Base-by-base conservation (phyloP, 208 protist species). In the Crithidia acanthocephali region DNA sequence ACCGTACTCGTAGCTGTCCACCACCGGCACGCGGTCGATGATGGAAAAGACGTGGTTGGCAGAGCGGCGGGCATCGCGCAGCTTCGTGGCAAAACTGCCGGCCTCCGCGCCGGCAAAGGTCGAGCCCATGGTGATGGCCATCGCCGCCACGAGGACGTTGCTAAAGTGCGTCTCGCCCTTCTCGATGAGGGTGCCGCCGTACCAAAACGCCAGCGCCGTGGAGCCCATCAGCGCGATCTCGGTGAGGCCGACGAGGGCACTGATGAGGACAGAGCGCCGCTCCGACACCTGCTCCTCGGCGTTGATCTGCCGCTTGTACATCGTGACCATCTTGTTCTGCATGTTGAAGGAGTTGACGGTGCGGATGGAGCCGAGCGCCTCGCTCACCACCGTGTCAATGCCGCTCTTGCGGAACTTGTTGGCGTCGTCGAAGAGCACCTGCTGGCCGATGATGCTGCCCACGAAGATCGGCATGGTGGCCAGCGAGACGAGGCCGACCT, bases 261-360 rank as follows among this genome's bases (percentile, higher is more conserved):
- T 80, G 47, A 89, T 71, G 40, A 83, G 16, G 20, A 84, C 59
- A 11, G 47, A 50, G 37, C 66, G 76, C 4, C 71, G 71, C 30
- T 83, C 74, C 28, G 72, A 30, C 7, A 30, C 61, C 44, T 76
- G 72, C 44, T 65, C 23, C 42, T 79, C 70, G 8, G 55, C 11
- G 50, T 79, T 57, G 25, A 91, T 52, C 15, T 61, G 50, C 0
- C 52, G 68, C 27, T 59, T 51, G 73, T 81, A 90, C 33, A 51
- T 50, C 58, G 23, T 69, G 32, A 80, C 45, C 30, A 76, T 59
- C 42, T 81, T 37, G 42, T 69, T 35, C 57, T 90, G 73, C 52
- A 93, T 69, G 76, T 91, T 92, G 57, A 95, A 95, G 32, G 90
- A 89, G 50, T 72, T 82, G 2, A 95, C 83, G 20, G 90, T 95